phyloP scores from a whole-genome alignment of 352 stramenopile species.

The Phytophthora foliorum region DNA sequence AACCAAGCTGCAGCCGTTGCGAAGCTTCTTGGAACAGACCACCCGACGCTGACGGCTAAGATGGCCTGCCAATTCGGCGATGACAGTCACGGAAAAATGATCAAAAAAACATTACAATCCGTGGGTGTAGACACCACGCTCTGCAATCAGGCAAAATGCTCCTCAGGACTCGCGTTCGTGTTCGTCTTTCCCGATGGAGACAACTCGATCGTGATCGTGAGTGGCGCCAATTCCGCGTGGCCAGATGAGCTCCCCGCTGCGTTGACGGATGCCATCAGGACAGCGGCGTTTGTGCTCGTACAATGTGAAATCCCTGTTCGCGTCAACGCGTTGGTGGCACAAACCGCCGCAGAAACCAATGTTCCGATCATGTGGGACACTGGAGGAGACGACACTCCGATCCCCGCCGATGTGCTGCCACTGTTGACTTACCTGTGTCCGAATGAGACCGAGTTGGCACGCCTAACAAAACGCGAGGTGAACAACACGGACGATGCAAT shows the following conservation, averaged over 20 bases:
- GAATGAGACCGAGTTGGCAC: conserved; percentile 76
- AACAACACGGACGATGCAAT: conserved; percentile 53
- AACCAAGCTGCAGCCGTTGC: conserved; percentile 73
- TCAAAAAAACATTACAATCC: conserved; percentile 42
- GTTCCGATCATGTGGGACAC: conserved; percentile 71
- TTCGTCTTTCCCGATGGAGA: conserved; percentile 78
- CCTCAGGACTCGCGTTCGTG: conserved; percentile 75
- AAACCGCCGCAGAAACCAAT: conserved; percentile 40
- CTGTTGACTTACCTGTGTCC: conserved; percentile 65
- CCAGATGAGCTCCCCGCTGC: too few species aligned
- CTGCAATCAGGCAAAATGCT: conserved; percentile 45
- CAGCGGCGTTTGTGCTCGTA: conserved; percentile 62
- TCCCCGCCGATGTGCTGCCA: conserved; percentile 54
- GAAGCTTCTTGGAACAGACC: conserved; percentile 36
- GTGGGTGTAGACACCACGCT: conserved; percentile 38
- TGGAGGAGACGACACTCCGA: conserved; percentile 61
- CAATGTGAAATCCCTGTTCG: too few species aligned
- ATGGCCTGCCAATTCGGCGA: conserved; percentile 72
- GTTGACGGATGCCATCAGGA: conserved; percentile 44
- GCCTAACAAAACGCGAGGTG: conserved; percentile 44
- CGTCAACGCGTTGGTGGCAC: too few species aligned
- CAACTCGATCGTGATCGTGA: conserved; percentile 84
- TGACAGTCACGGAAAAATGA: conserved; percentile 52
- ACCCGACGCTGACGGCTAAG: conserved; percentile 31
- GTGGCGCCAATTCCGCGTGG: conserved; percentile 74